Evolutionary conservation across 768 basidiomycete species (phyloP), one percentile per base, ranked within the genome.

Genomic region (Suillus sp.): DNA sequence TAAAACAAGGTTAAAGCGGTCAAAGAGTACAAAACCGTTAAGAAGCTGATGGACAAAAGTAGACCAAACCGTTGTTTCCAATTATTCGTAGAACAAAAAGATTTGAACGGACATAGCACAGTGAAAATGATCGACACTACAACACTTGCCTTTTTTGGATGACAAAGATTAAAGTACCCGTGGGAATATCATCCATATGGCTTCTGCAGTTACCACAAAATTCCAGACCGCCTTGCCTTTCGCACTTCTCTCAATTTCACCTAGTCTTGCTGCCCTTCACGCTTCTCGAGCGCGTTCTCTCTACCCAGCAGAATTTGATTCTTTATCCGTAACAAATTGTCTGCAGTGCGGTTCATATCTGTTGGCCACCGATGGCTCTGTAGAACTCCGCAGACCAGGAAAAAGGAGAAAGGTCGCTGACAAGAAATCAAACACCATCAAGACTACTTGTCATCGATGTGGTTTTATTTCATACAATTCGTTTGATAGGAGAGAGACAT

Each of bases 211-310:
- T 20, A 81, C 85, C 2, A 59, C 73, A 60, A 81, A 77, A 67
- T 86, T 84, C 66, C 80, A 81, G 64, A 74, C 79, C 45, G 74
- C 80, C 14, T 69, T 90, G 20, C 79, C 89, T 18, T 78, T 75
- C 65, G 70, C 77, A 20, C 74, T 91, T 60, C 78, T 84, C 32
- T 65, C 82, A 4, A 67, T 83, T 42, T 86, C 88, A 2, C 81
- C 87, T 10, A 55, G 78, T 38, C 83, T 92, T 55, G 83, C 91
- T 16, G 89, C 90, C 43, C 77, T 89, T 34, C 89, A 92, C 70
- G 73, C 81, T 0, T 69, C 77, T 16, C 81, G 84, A 54, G 74
- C 75, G 20, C 75, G 72, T 55, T 59, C 69, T 8, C 64, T 77
- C 55, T 71, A 73, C 50, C 66, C 75, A 65, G 69, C 72, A 35